A percentile compares a stretch with the other conserved stretches of the same genome.
These are phyloP conservation scores for Avena sativa DNA, from an alignment of 176 grass and related monocot genomes.

Conservation along the genomic window DNA sequence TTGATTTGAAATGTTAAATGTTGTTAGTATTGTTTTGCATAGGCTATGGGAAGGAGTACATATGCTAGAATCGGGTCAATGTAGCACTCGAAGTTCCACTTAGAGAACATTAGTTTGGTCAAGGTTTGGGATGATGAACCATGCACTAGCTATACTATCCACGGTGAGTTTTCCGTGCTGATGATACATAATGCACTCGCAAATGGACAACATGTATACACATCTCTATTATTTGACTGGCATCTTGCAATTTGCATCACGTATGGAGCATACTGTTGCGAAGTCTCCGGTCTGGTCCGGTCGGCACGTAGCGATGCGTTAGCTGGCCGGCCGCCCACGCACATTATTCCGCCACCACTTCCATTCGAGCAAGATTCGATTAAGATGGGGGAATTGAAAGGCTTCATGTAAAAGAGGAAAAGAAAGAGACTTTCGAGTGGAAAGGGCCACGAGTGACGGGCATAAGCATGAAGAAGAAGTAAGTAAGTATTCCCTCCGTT, in stretches of 20 bases:
- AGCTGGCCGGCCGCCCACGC: not conserved
- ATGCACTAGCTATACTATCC: not conserved
- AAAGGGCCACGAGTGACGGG: not conserved
- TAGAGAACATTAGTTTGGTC: too few species aligned
- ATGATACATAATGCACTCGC: not conserved
- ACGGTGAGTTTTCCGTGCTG: too few species aligned
- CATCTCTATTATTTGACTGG: not conserved
- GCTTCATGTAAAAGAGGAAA: not conserved
- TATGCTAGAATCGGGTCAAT: too few species aligned
- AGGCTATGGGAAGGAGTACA: too few species aligned
- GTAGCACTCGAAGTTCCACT: too few species aligned
- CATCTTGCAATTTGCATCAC: not conserved
- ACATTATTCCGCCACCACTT: constrained; percentile 2
- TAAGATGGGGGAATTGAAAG: not conserved
- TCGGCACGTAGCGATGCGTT: not conserved
- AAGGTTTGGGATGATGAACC: not conserved
- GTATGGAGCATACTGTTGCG: not conserved
- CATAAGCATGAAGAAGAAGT: too few species aligned
- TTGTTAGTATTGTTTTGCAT: too few species aligned
- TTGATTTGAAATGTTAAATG: too few species aligned
- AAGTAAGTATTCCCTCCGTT: too few species aligned
- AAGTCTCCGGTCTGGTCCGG: not conserved
- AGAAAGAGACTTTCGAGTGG: not conserved
- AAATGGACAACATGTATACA: not conserved
- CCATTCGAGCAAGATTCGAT: not conserved